Base-by-base conservation (phyloP, 305 asterid species). In the Fraxinus sp. region DNA sequence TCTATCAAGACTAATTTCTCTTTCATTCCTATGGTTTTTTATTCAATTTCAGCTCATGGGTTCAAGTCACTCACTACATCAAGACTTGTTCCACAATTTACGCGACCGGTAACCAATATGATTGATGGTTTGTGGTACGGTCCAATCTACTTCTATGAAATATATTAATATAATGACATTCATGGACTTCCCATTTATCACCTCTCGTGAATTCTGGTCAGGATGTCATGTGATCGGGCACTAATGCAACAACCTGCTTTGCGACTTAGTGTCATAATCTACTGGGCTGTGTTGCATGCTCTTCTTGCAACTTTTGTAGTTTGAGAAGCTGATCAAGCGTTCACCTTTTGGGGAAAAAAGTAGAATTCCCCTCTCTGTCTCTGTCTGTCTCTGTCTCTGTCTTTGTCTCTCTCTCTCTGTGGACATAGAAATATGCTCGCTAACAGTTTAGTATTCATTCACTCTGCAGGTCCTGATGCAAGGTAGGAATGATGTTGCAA, bases 51-150 rank as follows among this genome's bases (percentile, higher is more conserved):
- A 96, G 99, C 99, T 89, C 99, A 96, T 85, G 99, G 98, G 86
- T 96, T 96, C 91, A 96, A 94, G 94, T 94, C 99, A n/a, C 93
- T 96, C 77, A 93, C 99, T 79, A 91, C 99, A 55, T 96, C 98
- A 77, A 93, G 88, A 85, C 87, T 94, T 76, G 92, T 94, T 85
- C 99, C 99, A 5, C 89, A 97, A 80, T 96, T 96, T 89, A 94
- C 98, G 11, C 92, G 99, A 77, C 98, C 99, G 52, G 89, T 92
- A 46, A 90, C 98, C 7, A 92, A 96, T 88, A 78, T 96, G 89
- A 86, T 96, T 80, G 99, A 96, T 87, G 99, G 99, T 35, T 84
- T 96, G 85, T 96, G 99, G 98, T 96, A 92, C 35, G 89, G 74
- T 64, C 82, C 82, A 79, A 55, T 81, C 62, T 83, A 24, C 6